Base-by-base conservation (phyloP, 164 flowering plant species). In the Cinnamomum micranthum region DNA sequence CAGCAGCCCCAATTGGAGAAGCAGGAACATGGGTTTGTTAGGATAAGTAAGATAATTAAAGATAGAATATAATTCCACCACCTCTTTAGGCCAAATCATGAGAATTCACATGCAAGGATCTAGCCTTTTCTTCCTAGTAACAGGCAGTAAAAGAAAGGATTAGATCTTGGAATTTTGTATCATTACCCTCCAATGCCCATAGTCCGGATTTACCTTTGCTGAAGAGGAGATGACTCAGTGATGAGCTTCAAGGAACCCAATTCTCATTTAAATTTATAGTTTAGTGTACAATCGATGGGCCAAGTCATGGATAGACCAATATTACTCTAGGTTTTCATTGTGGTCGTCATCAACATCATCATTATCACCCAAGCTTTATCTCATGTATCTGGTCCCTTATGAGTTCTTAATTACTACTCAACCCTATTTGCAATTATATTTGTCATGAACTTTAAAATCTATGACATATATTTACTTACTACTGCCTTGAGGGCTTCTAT, bases 41-140 rank as follows among this genome's bases (percentile, higher is more conserved):
- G 69, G 76, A 60, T 63, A 63, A 73, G 69, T n/a, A 73, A 68
- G 51, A 58, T 31, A 31, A 68, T 55, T 50, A 65, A 64, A 64
- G 27, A 71, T 66, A 10, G 33, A 28, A 51, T 4, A 28, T 14
- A 72, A 33, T 27, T 50, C 68, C 60, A 65, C 75, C 64, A 58
- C 35, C 55, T 27, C 33, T 24, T 41, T 71, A 41, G 76, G 80
- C 62, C 22, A 74, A 78, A 76, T 81, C 76, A 81, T 76, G 82
- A 77, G 70, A 70, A 68, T 68, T 67, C 82, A 82, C 84, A 82
- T 80, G 84, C 79, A 72, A 71, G 65, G 73, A 75, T 75, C 77
- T 73, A 66, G 58, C 58, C 27, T 65, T 69, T 70, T 71, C 73
- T 73, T 27, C 75, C 73, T 74, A 59, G 52, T 75, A 64, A 55